Base-by-base conservation (phyloP, 257 asterid species). In the Paraleonurus japonicus region DNA sequence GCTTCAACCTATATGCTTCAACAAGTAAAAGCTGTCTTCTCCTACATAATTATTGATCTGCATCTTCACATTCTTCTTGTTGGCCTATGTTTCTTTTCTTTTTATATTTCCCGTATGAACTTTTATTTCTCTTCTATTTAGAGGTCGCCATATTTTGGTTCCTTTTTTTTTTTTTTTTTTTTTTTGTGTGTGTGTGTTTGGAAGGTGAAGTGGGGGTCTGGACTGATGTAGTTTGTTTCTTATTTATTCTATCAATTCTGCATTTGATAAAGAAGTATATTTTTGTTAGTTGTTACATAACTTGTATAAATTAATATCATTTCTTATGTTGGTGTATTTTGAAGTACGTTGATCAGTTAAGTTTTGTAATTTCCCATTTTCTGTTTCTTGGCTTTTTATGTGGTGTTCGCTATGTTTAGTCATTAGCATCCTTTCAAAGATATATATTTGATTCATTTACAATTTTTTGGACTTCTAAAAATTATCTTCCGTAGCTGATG, bases 401-500 rank as follows among this genome's bases (percentile, higher is more conserved):
- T 23, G 57, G 41, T n/a, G 50, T 55, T 28, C 16, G 7, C 61
- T 13, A 48, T 15, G 39, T 51, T 13, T 26, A 43, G 61, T 23
- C 48, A 26, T 27, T 22, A 57, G 3, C 50, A 37, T 65, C 20
- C 32, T 39, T 47, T 61, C 5, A n/a, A 8, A 51, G 48, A 55
- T 41, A 8, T 23, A 28, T 61, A 4, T 10, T 5, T 65, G 33
- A 20, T 24, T 53, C 50, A 68, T 47, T 67, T 71, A n/a, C 55
- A 35, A 73, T 66, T 57, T 1, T 71, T 68, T 78, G 75, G 71
- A 76, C 70, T 53, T 73, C 60, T 63, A 59, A 75, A 62, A 37
- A 58, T 15, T 16, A 55, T 64, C 76, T 63, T 75, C 50, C 22
- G 71, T 78, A 66, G 69, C 78, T 83, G 82, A 82, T 65, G 68